These are phyloP conservation scores for Penicillium sp. DNA, from an alignment of 2,329 filamentous ascomycete species.

Conservation along the genomic window DNA sequence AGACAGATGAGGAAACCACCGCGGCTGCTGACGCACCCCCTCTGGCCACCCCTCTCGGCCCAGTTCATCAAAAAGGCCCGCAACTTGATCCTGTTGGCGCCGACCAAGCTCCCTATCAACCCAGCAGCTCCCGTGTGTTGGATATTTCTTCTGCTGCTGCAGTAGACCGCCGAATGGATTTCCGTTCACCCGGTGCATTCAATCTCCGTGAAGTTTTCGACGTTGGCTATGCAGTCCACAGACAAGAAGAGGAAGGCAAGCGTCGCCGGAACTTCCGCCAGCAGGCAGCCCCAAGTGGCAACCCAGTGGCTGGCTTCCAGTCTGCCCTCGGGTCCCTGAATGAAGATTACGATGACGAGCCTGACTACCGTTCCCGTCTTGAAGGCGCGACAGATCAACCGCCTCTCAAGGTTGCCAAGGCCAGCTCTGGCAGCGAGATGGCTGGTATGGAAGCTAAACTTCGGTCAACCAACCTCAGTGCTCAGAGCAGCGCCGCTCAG, in stretches of 20 bases:
- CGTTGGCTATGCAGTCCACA: slow-evolving; percentile 95
- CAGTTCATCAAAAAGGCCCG: slow-evolving; percentile 58
- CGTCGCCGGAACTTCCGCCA: slow-evolving; percentile 78
- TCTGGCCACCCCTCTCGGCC: slow-evolving; percentile 66
- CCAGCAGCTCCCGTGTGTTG: slow-evolving; percentile 57
- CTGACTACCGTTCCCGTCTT: slow-evolving; percentile 59
- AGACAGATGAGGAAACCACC: slow-evolving; percentile 68
- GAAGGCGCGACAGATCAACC: slow-evolving; percentile 50
- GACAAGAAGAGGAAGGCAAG: slow-evolving; percentile 95
- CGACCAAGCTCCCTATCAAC: slow-evolving; percentile 46
- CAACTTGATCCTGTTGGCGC: slow-evolving; percentile 58
- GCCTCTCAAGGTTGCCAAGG: slow-evolving; percentile 70
- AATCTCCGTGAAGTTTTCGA: slow-evolving; percentile 98
- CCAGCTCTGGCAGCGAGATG: slow-evolving; percentile 59
- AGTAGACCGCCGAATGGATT: slow-evolving; percentile 77
- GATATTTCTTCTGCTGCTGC: slow-evolving; percentile 59
- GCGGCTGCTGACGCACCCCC: slow-evolving; percentile 72
- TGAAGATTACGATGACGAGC: slow-evolving; percentile 65
- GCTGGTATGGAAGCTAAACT: slow-evolving; percentile 84
- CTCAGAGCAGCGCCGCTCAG: slow-evolving; percentile 64
- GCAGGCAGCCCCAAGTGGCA: slow-evolving; percentile 66
- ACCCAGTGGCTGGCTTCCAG: slow-evolving; percentile 59
- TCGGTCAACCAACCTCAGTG: slow-evolving; percentile 76
- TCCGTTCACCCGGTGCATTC: slow-evolving; percentile 91
- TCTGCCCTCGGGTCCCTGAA: slow-evolving; percentile 68